phyloP scores from a whole-genome alignment of 768 basidiomycete species.

The Pleurotus sapidus region DNA sequence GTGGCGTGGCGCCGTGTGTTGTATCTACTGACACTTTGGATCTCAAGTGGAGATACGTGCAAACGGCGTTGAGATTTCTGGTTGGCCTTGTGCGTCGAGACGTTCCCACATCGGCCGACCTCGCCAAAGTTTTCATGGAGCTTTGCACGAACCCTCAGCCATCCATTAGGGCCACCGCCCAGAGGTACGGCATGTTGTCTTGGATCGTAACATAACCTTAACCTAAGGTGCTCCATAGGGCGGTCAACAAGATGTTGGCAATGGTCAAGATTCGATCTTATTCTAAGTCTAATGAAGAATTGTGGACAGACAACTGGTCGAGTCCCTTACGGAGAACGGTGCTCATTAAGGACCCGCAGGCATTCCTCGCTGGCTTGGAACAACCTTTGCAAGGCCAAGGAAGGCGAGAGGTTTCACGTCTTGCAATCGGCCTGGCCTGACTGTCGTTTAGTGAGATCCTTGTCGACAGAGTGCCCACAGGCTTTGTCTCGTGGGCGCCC shows the following conservation, averaged over 20 bases:
- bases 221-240: conserved; percentile 35
- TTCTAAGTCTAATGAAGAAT: conserved; percentile 55
- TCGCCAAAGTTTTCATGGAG: conserved; percentile 62
- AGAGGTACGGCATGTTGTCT: conserved; percentile 42
- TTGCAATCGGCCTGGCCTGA: background rate
- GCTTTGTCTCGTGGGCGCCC: conserved; percentile 74
- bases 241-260: conserved; percentile 60
- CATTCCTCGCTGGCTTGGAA: conserved; percentile 47
- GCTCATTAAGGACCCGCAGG: conserved; percentile 40
- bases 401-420: conserved; percentile 27
- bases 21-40: conserved; percentile 5
- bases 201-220: background rate
- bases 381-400: conserved; percentile 27
- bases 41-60: conserved; percentile 78
- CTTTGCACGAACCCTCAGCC: conserved; percentile 72
- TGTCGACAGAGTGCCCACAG: conserved; percentile 73
- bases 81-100: conserved; percentile 65
- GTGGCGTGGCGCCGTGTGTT: conserved; percentile 7
- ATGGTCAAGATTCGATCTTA: conserved; percentile 78
- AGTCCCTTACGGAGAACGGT: conserved; percentile 57
- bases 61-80: conserved; percentile 66
- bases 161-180: conserved; percentile 59
- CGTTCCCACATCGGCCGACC: conserved; percentile 42
- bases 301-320: conserved; percentile 73
- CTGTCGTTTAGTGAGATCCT: conserved; percentile 39